Conservation (phyloP, 352 stramenopile species). For the Globisporangium nodosum region DNA sequence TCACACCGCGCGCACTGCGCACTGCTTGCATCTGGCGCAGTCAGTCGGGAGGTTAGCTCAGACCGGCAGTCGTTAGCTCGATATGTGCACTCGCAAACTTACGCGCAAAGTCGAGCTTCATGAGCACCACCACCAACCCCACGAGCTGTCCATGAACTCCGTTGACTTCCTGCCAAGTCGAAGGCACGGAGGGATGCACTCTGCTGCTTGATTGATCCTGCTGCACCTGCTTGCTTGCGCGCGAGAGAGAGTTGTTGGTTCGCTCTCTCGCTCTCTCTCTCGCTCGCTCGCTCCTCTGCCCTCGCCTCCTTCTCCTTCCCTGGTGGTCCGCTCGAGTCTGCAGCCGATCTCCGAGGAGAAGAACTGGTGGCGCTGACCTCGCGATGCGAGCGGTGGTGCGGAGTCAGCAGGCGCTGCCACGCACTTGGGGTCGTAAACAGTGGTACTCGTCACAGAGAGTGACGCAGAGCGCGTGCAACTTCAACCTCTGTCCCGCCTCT, state of each 20-base stretch:
- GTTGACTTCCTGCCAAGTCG: too few relatives aligned
- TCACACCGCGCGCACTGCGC: neutral
- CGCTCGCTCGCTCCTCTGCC: neutral
- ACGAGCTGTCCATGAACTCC: too few relatives aligned
- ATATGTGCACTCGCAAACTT: too few relatives aligned
- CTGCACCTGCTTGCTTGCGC: too few relatives aligned
- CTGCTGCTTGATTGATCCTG: too few relatives aligned
- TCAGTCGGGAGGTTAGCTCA: too few relatives aligned
- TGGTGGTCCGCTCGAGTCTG: neutral
- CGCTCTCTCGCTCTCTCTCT: neutral
- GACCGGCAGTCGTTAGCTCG: too few relatives aligned
- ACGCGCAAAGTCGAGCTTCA: too few relatives aligned
- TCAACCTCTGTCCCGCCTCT: neutral
- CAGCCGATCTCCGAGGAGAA: neutral
- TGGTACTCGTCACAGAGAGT: neutral
- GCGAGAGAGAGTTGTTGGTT: too few relatives aligned
- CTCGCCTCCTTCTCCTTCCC: neutral
- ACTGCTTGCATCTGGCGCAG: neutral
- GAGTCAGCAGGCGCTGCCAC: neutral
- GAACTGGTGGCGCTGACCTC: neutral
- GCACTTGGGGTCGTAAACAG: neutral
- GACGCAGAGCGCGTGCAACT: neutral
- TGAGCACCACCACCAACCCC: too few relatives aligned
- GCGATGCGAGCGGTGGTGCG: neutral
- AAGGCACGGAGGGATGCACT: too few relatives aligned